phyloP scores from a whole-genome alignment of 495 filamentous ascomycete genomes.

The Chaetomium tenue region DNA sequence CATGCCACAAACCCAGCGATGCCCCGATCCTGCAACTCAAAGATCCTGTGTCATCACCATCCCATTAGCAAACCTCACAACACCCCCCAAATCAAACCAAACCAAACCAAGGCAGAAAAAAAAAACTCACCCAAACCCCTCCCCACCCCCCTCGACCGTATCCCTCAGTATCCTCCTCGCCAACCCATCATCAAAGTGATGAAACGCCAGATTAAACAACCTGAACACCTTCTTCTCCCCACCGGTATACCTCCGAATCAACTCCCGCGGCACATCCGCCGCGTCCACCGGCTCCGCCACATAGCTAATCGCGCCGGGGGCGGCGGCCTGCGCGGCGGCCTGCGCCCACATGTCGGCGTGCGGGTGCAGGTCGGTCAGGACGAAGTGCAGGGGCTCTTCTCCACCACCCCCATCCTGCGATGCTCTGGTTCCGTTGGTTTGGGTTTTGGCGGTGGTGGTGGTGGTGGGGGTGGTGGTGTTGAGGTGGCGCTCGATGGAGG shows the following conservation, averaged over 20 bases:
- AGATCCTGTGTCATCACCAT: constrained; percentile 51
- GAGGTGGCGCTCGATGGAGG: constrained; percentile 57
- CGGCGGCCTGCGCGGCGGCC: constrained; percentile 44
- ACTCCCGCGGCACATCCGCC: constrained; percentile 46
- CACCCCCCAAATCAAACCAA: not conserved
- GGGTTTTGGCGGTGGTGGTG: not conserved
- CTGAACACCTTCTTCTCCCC: constrained; percentile 54
- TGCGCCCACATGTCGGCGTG: constrained; percentile 60
- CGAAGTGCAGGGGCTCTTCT: constrained; percentile 51
- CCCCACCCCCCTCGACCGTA: constrained; percentile 55
- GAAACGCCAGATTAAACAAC: constrained; percentile 71
- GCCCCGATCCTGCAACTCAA: constrained; percentile 67
- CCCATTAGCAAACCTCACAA: not conserved
- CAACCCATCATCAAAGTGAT: constrained; percentile 67
- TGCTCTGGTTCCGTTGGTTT: not conserved
- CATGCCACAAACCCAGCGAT: constrained; percentile 54
- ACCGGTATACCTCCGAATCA: constrained; percentile 38
- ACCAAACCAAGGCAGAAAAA: not conserved
- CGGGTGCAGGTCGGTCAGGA: constrained; percentile 69
- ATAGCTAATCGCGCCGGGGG: constrained; percentile 49
- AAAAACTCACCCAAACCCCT: constrained; percentile 58
- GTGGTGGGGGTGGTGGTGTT: constrained; percentile 40
- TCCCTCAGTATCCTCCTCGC: constrained; percentile 59
- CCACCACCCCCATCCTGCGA: too few relatives aligned
- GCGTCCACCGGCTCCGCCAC: constrained; percentile 62